A percentile compares a stretch with the other conserved stretches of the same genome.
These are phyloP conservation scores for Nitzschia sp. DNA, from an alignment of 108 stramenopile species.

Conservation along the genomic window DNA sequence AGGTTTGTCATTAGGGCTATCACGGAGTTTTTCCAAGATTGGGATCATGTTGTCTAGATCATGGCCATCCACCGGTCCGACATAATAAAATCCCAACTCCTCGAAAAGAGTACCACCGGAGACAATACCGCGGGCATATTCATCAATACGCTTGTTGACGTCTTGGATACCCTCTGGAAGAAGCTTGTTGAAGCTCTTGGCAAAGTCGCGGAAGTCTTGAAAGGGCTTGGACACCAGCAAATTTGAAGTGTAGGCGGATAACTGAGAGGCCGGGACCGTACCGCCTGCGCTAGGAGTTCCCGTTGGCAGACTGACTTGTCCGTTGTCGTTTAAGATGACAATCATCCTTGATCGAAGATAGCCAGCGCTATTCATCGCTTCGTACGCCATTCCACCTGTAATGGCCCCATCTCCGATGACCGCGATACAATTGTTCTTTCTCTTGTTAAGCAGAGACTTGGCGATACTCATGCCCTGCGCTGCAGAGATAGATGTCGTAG, in stretches of 20 bases:
- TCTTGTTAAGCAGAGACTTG: conserved; percentile 80
- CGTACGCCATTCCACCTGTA: conserved; percentile 98
- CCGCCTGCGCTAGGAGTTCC: conserved; percentile 96
- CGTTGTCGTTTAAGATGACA: conserved; percentile 97
- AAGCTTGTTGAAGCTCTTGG: conserved; percentile 91
- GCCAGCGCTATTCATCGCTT: conserved; percentile 97
- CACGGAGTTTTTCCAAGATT: conserved; percentile 93
- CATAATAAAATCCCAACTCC: conserved; percentile 98
- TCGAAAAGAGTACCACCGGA: conserved; percentile 96
- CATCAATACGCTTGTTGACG: conserved; percentile 96
- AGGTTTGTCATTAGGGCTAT: conserved; percentile 82
- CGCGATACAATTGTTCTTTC: conserved; percentile 95
- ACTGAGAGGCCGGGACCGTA: conserved; percentile 84
- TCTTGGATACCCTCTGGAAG: conserved; percentile 93
- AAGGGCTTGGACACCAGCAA: conserved; percentile 93
- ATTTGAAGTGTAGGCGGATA: conserved; percentile 92
- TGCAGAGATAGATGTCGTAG: conserved; percentile 89
- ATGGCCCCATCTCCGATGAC: conserved; percentile 99
- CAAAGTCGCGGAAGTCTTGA: conserved; percentile 94
- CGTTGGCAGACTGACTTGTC: conserved; percentile 96
- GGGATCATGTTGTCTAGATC: conserved; percentile 96
- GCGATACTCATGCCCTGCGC: conserved; percentile 96
- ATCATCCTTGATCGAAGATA: conserved; percentile 93
- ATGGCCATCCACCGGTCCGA: conserved; percentile 97
- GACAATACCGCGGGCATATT: conserved; percentile 96